Evolutionary conservation across 257 asterid genomes (phyloP).

Genomic region (Sherardia arvensis): DNA sequence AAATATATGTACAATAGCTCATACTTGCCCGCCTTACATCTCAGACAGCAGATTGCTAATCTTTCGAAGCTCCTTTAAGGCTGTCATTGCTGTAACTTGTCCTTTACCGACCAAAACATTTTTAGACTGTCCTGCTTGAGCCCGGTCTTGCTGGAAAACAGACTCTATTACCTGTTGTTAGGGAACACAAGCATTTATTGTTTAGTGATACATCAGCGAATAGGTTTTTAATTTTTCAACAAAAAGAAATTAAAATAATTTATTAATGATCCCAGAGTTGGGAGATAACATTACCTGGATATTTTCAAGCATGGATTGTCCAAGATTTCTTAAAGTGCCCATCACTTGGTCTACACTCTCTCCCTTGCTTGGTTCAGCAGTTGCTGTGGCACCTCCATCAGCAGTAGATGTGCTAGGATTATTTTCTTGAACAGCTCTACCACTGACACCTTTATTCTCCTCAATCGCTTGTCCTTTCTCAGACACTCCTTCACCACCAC

Average conservation of each 20-base stretch:
- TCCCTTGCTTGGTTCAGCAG: slow-evolving; percentile 21
- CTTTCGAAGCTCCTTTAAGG: slow-evolving; percentile 80
- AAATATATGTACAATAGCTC: slow-evolving; percentile 23
- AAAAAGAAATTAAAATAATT: not conserved
- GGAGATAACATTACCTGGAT: slow-evolving; percentile 27
- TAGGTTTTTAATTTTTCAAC: not conserved
- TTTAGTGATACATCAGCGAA: not conserved
- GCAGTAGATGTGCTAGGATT: slow-evolving; percentile 6
- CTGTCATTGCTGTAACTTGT: slow-evolving; percentile 66
- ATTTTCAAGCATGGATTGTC: slow-evolving; percentile 39
- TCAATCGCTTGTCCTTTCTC: slow-evolving; percentile 21
- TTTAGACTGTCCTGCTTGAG: slow-evolving; percentile 31
- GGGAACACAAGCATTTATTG: not conserved
- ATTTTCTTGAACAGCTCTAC: slow-evolving; percentile 10
- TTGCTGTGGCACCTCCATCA: slow-evolving; percentile 3
- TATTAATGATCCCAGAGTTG: not conserved
- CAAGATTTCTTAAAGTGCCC: slow-evolving; percentile 29
- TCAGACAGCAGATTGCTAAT: slow-evolving; percentile 73
- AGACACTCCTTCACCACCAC: slow-evolving; percentile 24
- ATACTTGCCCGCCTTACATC: slow-evolving; percentile 35
- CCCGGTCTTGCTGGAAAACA: slow-evolving; percentile 56
- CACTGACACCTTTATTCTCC: slow-evolving; percentile 12
- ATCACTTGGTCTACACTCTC: slow-evolving; percentile 32
- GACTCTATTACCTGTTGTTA: slow-evolving; percentile 66
- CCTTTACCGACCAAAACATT: slow-evolving; percentile 52